Conservation (phyloP, 192 early-diverging fungal species). For the Podila verticillata region DNA sequence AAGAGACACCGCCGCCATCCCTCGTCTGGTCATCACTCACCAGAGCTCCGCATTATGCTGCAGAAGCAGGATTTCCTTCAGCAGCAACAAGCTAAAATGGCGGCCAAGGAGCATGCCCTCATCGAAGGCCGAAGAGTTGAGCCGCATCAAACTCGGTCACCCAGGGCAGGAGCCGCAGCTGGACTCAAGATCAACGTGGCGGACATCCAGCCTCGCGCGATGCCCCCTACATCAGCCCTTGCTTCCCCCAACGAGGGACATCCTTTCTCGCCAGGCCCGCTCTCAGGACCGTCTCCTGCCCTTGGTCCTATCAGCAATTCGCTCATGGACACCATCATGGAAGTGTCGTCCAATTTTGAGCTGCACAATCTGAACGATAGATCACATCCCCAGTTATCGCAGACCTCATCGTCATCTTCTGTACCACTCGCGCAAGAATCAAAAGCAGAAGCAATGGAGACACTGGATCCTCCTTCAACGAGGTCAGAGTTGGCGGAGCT, state of each 20-base stretch:
- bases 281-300: slow-evolving; percentile 36
- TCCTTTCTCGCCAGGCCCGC: slow-evolving; percentile 26
- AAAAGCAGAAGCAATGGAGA: slow-evolving; percentile 28
- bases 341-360: slow-evolving; percentile 35
- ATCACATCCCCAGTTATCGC: not conserved
- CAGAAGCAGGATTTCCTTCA: slow-evolving; percentile 31
- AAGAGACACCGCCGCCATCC: slow-evolving; percentile 44
- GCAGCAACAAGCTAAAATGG: slow-evolving; percentile 36
- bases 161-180: slow-evolving; percentile 23
- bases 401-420: not conserved
- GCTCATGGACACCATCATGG: slow-evolving; percentile 48
- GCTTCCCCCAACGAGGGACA: slow-evolving; percentile 37
- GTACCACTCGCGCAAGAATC: not conserved
- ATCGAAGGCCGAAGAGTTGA: slow-evolving; percentile 15
- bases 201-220: slow-evolving; percentile 36
- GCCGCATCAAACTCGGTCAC: slow-evolving; percentile 47
- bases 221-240: slow-evolving; percentile 24
- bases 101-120: slow-evolving; percentile 25
- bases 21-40: slow-evolving; percentile 48
- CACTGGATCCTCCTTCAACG: slow-evolving; percentile 22
- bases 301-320: slow-evolving; percentile 31
- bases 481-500: slow-evolving; percentile 31
- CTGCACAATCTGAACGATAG: slow-evolving; percentile 41
- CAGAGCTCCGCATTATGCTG: slow-evolving; percentile 19
- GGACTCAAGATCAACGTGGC: slow-evolving; percentile 41